Evolutionary conservation across 1,139 yeast species (phyloP), one percentile per base, ranked within the genome.

Genomic region (Taphrina pruni): DNA sequence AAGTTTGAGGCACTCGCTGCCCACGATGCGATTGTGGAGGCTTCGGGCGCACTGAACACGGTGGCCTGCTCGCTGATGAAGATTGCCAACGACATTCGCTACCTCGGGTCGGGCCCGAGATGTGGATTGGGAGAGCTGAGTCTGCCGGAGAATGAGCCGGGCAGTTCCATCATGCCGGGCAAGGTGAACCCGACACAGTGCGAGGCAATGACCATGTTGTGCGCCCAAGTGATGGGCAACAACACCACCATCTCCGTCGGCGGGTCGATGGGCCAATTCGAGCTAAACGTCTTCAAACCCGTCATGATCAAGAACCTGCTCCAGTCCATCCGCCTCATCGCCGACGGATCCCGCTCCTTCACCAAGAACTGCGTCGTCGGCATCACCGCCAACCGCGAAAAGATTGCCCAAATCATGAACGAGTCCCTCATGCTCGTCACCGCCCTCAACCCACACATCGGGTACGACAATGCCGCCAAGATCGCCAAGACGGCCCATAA

Each of bases 1-100:
- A 94, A 94, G 85, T 94, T 94, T 76, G 99, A 94, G 84, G 99
- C 99, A 46, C 86, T 94, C 75, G 99, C 99, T 75, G 97, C 99
- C 60, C 99, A 94, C 79, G 99, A 94, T 78, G 99, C 99, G 71
- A 84, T 94, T 75, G 98, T 94, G 69, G 98, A 94, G 82, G 94
- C 97, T 68, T 89, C 97, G 51, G 99, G 99, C 78, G 97, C 98
- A 64, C 84, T 94, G 75, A 94, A 94, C 86, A 92, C 97, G 66
- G 87, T 95, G 71, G 98, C 99, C 54, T 90, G 86, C 55, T 92
- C 97, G 35, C 84, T 94, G 76, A 94, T 84, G 88, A 94, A 94
- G 85, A 94, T 94, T 75, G 98, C 98, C 76, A 91, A 95, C 80
- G 99, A 94, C 80, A 94, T 94, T 79, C 86, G 99, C 82, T 94